phyloP scores from a whole-genome alignment of 2,329 filamentous ascomycete species.

The Stemphylium vesicarium region DNA sequence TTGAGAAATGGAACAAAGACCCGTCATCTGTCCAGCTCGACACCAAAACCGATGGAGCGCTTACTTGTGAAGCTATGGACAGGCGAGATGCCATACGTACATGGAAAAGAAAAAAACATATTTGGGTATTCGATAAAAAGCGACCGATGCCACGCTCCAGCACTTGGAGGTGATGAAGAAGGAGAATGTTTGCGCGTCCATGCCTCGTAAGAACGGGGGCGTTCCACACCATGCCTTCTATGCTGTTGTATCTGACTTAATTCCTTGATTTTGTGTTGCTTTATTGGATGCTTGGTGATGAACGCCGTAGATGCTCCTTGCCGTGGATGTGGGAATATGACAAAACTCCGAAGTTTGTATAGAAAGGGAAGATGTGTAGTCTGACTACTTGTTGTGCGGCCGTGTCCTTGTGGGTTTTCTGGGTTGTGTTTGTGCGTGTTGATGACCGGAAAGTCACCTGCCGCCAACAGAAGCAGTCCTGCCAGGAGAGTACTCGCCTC shows the following conservation, averaged over 20 bases:
- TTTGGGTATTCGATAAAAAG: constrained; percentile 33
- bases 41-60: constrained; percentile 34
- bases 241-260: constrained; percentile 1
- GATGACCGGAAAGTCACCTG: constrained; percentile 37
- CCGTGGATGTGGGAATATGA: constrained; percentile 8
- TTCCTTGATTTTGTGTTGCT: constrained; percentile 9
- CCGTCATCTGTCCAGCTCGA: constrained; percentile 43
- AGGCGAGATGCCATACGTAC: constrained; percentile 30
- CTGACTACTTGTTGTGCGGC: constrained; percentile 1
- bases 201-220: constrained; percentile 18
- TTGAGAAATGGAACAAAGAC: constrained; percentile 11
- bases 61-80: constrained; percentile 35
- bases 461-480: constrained; percentile 38
- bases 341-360: constrained; percentile 18
- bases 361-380: constrained; percentile 1
- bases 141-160: constrained; percentile 44
- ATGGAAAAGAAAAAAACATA: constrained; percentile 11
- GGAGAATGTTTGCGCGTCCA: constrained; percentile 23
- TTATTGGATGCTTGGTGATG: constrained; percentile 26
- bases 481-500: constrained; percentile 43
- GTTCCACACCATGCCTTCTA: constrained; percentile 2
- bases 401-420: constrained; percentile 2
- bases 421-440: constrained; percentile 3
- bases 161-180: constrained; percentile 43
- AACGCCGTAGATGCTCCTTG: constrained; percentile 44